A percentile compares a stretch with the other conserved stretches of the same genome.
Conservation (phyloP, 1,284 basidiomycete genomes). For the Heterobasidion irregulare region DNA sequence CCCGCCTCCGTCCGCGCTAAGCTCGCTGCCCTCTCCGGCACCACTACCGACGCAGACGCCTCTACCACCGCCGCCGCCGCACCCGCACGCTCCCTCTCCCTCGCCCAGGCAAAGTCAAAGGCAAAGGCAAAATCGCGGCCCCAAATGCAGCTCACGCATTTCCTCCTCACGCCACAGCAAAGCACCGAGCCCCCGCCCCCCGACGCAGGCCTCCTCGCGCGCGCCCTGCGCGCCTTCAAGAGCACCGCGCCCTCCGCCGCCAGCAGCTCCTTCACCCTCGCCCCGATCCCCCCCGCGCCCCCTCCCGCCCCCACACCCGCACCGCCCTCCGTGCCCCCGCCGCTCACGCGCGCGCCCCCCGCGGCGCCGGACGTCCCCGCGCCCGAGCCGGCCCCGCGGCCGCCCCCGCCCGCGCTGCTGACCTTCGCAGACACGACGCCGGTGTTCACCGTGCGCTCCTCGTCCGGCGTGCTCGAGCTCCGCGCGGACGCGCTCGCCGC, state of each 20-base stretch:
- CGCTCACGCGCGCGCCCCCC: slow-evolving; percentile 14
- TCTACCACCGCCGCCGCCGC: neutral
- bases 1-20: slow-evolving; percentile 31
- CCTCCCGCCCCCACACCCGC: neutral
- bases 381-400: slow-evolving; percentile 10
- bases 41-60: no score
- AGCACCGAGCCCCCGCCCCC: slow-evolving; percentile 23
- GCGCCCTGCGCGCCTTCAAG: slow-evolving; percentile 47
- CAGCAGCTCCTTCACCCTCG: slow-evolving; percentile 55
- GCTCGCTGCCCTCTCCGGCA: slow-evolving; percentile 26
- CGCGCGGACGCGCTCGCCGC: slow-evolving; percentile 45
- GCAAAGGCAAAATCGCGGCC: neutral
- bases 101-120: neutral
- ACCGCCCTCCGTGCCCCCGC: slow-evolving; percentile 23
- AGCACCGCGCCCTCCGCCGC: slow-evolving; percentile 47
- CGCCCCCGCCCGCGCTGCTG: slow-evolving; percentile 36
- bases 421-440: slow-evolving; percentile 67
- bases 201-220: slow-evolving; percentile 40
- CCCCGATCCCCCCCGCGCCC: slow-evolving; percentile 25
- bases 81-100: slow-evolving; percentile 2
- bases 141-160: slow-evolving; percentile 34
- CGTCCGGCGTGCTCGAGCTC: slow-evolving; percentile 56
- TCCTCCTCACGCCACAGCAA: slow-evolving; percentile 47
- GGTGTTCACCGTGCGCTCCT: slow-evolving; percentile 45
- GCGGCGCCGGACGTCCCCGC: slow-evolving; percentile 4